phyloP scores from a whole-genome alignment of 2,329 filamentous ascomycete species.

The Fusarium napiforme region DNA sequence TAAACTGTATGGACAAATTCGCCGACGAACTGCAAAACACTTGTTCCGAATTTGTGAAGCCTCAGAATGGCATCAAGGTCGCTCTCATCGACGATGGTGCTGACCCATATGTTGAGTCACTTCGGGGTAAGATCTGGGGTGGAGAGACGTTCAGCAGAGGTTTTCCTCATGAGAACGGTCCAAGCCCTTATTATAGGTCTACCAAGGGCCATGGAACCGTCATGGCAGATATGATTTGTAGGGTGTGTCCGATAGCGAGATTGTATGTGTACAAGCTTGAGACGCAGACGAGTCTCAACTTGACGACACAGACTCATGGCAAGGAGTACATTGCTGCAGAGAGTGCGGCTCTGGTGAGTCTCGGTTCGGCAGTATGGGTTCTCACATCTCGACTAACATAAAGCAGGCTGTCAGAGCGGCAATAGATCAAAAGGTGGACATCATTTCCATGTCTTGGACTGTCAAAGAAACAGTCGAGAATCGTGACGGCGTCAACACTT shows the following conservation, averaged over 20 bases:
- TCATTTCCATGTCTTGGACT: constrained; percentile 33
- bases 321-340: background rate
- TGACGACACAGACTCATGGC: background rate
- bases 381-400: background rate
- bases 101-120: background rate
- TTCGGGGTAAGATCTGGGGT: background rate
- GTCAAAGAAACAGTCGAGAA: background rate
- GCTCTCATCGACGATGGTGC: background rate
- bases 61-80: background rate
- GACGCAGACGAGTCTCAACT: constrained; percentile 11
- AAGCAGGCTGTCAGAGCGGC: constrained; percentile 17
- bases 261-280: constrained; percentile 14
- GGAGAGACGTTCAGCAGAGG: background rate
- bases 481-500: background rate
- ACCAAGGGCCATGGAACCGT: background rate
- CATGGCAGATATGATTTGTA: background rate
- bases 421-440: constrained; percentile 12
- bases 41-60: background rate
- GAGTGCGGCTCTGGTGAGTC: constrained; percentile 11
- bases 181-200: background rate
- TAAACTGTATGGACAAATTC: constrained; percentile 4
- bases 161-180: background rate
- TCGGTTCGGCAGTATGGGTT: fast-evolving
- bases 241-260: background rate
- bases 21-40: background rate